Percentiles rank a stretch among this genome's conserved stretches.
Evolutionary conservation across 495 filamentous ascomycete genomes (phyloP).

Genomic region (Penicillium tannophilum): DNA sequence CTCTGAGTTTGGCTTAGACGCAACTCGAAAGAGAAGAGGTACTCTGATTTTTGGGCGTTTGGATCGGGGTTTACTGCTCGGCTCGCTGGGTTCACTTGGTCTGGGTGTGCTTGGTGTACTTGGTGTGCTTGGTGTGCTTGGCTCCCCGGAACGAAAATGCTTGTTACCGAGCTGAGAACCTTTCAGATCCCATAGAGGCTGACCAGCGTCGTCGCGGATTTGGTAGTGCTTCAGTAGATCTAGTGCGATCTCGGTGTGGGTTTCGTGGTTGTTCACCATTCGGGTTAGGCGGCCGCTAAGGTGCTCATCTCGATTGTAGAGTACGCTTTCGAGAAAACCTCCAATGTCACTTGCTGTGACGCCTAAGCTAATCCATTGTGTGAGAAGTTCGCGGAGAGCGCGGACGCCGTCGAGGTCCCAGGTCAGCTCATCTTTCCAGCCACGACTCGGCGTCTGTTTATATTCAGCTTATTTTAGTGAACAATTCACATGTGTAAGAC

Average conservation of each 20-base stretch:
- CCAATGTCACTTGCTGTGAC: constrained; percentile 15
- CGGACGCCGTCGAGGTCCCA: constrained; percentile 12
- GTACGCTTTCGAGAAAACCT: constrained; percentile 2
- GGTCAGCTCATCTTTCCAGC: constrained; percentile 3
- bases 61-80: background rate
- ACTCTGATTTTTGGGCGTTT: background rate
- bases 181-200: background rate
- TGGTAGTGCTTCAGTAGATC: constrained; percentile 9
- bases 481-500: background rate
- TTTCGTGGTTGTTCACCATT: background rate
- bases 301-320: constrained; percentile 12
- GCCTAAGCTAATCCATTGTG: background rate
- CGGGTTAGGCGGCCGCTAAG: constrained; percentile 1
- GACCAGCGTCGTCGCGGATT: background rate
- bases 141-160: background rate
- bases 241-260: background rate
- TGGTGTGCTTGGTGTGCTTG: background rate
- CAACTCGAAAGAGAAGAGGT: background rate
- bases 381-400: background rate
- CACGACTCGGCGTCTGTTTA: background rate
- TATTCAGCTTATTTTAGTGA: background rate
- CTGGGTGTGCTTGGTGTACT: background rate
- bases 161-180: background rate
- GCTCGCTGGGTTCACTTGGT: background rate
- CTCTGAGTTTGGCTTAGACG: background rate